phyloP scores from a whole-genome alignment of 129 eudicot genomes.

The Centaurea solstitialis region DNA sequence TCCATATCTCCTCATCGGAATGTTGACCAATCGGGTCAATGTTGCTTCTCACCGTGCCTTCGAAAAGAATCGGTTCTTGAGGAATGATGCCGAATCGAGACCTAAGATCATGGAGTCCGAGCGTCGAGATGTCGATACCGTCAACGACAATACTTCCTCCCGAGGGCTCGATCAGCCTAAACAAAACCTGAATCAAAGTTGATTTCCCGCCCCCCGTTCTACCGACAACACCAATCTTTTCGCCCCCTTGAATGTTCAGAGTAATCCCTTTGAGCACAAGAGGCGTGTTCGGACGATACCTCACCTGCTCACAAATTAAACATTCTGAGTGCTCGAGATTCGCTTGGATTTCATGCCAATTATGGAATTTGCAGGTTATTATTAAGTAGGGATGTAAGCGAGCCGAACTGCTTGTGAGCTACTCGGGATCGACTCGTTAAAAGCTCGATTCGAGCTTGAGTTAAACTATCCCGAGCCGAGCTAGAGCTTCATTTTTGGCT shows the following conservation, averaged over 20 bases:
- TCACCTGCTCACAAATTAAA: constrained; percentile 56
- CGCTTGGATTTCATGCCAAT: background rate
- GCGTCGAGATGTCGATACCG: constrained; percentile 59
- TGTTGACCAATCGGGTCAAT: constrained; percentile 79
- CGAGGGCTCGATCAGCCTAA: constrained; percentile 85
- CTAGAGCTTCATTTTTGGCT: too few relatives aligned
- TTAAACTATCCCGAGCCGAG: too few relatives aligned
- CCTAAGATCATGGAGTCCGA: constrained; percentile 96
- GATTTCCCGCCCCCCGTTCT: constrained; percentile 98
- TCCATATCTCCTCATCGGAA: constrained; percentile 94
- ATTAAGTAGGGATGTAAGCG: too few relatives aligned
- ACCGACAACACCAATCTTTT: constrained; percentile 92
- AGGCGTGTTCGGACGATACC: constrained; percentile 82
- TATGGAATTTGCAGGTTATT: background rate
- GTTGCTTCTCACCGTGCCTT: constrained; percentile 98
- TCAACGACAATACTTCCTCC: constrained; percentile 77
- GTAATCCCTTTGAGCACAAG: constrained; percentile 74
- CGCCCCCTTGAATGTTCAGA: constrained; percentile 71
- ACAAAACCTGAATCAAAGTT: constrained; percentile 83
- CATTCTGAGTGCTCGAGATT: background rate
- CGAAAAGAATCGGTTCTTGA: constrained; percentile 94
- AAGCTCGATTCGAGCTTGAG: too few relatives aligned
- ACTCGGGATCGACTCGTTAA: too few relatives aligned
- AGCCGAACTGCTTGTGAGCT: too few relatives aligned
- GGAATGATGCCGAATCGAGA: constrained; percentile 97